Evolutionary conservation across 1,284 basidiomycete species (phyloP).

Genomic region (Prillingera fragicola): DNA sequence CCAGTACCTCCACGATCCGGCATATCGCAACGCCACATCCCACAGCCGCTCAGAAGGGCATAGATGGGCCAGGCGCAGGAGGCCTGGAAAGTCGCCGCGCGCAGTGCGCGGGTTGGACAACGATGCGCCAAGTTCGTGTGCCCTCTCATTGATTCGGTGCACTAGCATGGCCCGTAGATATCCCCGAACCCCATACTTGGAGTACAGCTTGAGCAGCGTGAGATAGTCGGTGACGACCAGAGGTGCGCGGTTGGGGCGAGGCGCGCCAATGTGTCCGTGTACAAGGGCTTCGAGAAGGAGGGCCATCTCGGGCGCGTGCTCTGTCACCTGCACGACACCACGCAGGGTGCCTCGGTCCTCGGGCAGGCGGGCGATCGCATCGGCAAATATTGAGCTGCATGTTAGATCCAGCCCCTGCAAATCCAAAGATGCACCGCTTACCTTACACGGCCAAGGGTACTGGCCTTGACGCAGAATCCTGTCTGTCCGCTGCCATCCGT

Average conservation of each 20-base stretch:
- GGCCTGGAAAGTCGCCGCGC: background rate
- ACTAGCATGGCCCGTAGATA: background rate
- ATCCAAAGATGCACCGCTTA: background rate
- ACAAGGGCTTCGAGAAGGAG: slow-evolving; percentile 3
- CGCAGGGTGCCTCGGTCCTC: no score
- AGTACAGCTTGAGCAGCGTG: slow-evolving; percentile 3
- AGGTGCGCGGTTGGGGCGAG: background rate
- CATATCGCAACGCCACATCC: slow-evolving; percentile 3
- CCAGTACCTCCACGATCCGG: background rate
- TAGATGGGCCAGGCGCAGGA: background rate
- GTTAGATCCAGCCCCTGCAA: background rate
- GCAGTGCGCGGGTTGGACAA: background rate
- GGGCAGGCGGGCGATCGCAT: background rate
- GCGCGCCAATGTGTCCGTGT: background rate
- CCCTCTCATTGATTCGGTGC: background rate
- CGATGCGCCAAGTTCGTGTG: background rate
- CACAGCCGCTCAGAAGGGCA: background rate
- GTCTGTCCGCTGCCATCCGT: no score
- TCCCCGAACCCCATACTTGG: background rate
- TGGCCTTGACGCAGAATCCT: background rate
- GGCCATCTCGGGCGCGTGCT: background rate
- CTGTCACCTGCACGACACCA: no score
- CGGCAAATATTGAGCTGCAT: background rate
- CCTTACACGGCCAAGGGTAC: background rate
- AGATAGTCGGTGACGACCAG: slow-evolving; percentile 2